These are phyloP conservation scores for sunflower (Helianthus annuus) DNA, from an alignment of 129 eudicot genomes.

Conservation along the genomic window DNA sequence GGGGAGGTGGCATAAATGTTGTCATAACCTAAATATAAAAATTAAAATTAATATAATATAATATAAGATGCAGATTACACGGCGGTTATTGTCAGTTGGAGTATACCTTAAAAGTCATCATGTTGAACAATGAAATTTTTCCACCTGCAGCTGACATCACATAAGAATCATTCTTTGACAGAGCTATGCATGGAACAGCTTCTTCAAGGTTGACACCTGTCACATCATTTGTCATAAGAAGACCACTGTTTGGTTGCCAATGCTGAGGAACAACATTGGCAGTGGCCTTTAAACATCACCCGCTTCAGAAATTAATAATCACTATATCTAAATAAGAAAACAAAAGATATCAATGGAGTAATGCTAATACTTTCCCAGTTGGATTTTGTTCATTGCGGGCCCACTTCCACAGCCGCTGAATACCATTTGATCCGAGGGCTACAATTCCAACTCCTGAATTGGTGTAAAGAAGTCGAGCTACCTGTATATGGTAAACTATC, in stretches of 20 bases:
- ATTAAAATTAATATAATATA: not conserved
- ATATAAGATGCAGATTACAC: not conserved
- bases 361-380: conserved; percentile 57
- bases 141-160: conserved; percentile 94
- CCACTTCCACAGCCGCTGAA: conserved; percentile 91
- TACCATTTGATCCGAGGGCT: conserved; percentile 83
- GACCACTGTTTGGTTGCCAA: conserved; percentile 89
- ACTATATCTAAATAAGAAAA: not conserved
- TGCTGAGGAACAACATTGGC: conserved; percentile 74
- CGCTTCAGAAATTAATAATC: conserved; percentile 26
- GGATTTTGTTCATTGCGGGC: conserved; percentile 71
- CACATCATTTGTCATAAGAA: conserved; percentile 76
- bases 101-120: conserved; percentile 77
- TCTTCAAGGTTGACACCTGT: conserved; percentile 81
- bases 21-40: conserved; percentile 67
- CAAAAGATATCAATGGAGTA: not conserved
- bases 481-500: conserved; percentile 40
- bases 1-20: conserved; percentile 93
- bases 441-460: conserved; percentile 83
- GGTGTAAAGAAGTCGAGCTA: conserved; percentile 82
- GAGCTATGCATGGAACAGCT: conserved; percentile 83
- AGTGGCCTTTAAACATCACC: conserved; percentile 69
- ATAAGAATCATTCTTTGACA: conserved; percentile 91
- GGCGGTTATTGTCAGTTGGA: not conserved
- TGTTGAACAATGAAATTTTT: conserved; percentile 79